phyloP scores from a whole-genome alignment of 306 rosid species.

The Prinsepia uniflora region DNA sequence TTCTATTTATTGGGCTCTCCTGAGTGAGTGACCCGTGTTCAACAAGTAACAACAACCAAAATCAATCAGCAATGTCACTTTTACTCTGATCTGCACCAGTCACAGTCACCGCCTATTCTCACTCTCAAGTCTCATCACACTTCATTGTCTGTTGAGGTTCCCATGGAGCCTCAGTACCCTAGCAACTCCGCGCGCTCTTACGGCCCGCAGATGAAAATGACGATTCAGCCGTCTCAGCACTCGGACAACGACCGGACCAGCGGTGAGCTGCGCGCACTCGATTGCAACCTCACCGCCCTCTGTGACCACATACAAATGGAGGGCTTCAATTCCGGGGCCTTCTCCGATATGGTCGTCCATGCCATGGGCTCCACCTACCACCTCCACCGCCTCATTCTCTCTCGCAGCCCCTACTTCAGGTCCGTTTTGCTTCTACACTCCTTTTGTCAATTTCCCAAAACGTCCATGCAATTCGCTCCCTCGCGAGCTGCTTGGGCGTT shows the following conservation, averaged over 20 bases:
- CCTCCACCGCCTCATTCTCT: slow-evolving; percentile 91
- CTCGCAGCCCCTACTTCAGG: slow-evolving; percentile 99
- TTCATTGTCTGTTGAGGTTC: background rate
- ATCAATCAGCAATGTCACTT: background rate
- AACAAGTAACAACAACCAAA: background rate
- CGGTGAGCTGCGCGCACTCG: slow-evolving; percentile 68
- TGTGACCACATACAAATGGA: slow-evolving; percentile 92
- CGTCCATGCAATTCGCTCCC: background rate
- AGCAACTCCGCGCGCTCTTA: slow-evolving; percentile 31
- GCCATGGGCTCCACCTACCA: slow-evolving; percentile 86
- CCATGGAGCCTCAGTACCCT: slow-evolving; percentile 42
- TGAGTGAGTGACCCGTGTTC: background rate
- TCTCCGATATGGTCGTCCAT: slow-evolving; percentile 78
- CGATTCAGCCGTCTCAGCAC: slow-evolving; percentile 56
- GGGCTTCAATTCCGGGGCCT: slow-evolving; percentile 82
- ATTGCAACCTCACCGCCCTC: slow-evolving; percentile 89
- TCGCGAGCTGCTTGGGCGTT: background rate
- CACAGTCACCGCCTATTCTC: background rate
- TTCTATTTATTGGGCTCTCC: too few relatives aligned
- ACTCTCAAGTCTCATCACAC: background rate
- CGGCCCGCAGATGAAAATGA: slow-evolving; percentile 56
- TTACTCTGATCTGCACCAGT: background rate
- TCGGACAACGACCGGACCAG: slow-evolving; percentile 64
- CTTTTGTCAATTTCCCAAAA: background rate
- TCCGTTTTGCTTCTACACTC: slow-evolving; percentile 9